phyloP scores from a whole-genome alignment of 345 rosid genomes.

The Gossypium australe region DNA sequence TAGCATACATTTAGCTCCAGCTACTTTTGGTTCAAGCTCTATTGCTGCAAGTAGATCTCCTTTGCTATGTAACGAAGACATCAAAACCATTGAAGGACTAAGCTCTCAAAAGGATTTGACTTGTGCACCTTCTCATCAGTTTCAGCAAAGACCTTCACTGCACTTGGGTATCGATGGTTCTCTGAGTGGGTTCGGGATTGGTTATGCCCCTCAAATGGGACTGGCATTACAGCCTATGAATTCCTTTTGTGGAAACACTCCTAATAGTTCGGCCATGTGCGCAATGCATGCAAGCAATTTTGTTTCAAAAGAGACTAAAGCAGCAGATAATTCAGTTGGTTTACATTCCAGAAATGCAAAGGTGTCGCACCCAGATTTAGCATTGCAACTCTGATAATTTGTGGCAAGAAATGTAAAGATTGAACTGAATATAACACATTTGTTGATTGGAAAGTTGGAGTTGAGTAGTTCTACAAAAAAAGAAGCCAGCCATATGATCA shows the following conservation, averaged over 20 bases:
- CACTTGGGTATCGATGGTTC: slow-evolving; percentile 24
- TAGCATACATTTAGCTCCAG: slow-evolving; percentile 34
- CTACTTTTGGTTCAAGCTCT: slow-evolving; percentile 33
- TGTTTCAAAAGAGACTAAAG: slow-evolving; percentile 19
- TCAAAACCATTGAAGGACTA: slow-evolving; percentile 24
- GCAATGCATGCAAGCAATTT: slow-evolving; percentile 19
- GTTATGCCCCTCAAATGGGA: slow-evolving; percentile 21
- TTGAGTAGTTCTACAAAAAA: neutral
- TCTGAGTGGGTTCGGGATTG: slow-evolving; percentile 23
- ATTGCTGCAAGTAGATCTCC: slow-evolving; percentile 31
- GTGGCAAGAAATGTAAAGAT: no score
- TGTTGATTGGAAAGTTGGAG: neutral
- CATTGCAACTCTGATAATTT: slow-evolving; percentile 61
- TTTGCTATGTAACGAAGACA: slow-evolving; percentile 32
- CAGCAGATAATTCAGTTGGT: slow-evolving; percentile 28
- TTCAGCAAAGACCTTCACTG: slow-evolving; percentile 24
- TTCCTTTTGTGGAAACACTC: slow-evolving; percentile 11
- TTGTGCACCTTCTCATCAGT: slow-evolving; percentile 17
- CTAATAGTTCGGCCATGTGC: slow-evolving; percentile 13
- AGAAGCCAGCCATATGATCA: neutral
- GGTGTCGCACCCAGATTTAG: slow-evolving; percentile 67
- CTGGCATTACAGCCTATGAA: slow-evolving; percentile 19
- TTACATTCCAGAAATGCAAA: slow-evolving; percentile 24
- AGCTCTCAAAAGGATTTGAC: slow-evolving; percentile 33
- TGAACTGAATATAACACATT: no score